A percentile compares a stretch with the other conserved stretches of the same genome.
Evolutionary conservation across 768 basidiomycete species (phyloP).

Genomic region (Hygrophorus russula): DNA sequence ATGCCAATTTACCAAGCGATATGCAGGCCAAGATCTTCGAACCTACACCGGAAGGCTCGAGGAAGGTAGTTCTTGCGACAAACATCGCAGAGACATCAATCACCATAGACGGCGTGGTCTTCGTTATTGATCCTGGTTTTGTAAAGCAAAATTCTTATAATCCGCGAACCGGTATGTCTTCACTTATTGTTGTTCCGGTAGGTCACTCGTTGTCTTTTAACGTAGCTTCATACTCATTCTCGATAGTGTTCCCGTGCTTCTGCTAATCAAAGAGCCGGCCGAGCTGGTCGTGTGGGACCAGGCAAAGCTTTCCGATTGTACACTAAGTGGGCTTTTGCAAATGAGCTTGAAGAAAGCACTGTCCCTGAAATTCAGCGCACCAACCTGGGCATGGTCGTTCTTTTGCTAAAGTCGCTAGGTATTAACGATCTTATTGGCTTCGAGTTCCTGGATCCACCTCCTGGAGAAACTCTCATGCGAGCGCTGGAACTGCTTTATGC

Average conservation of each 20-base stretch:
- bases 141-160: constrained; percentile 99
- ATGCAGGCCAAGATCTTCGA: constrained; percentile 99
- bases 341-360: constrained; percentile 94
- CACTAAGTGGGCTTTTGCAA: constrained; percentile 95
- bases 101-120: constrained; percentile 98
- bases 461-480: constrained; percentile 94
- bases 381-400: constrained; percentile 90
- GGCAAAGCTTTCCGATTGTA: constrained; percentile 98
- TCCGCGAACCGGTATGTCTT: constrained; percentile 97
- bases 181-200: constrained; percentile 89
- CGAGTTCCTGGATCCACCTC: constrained; percentile 97
- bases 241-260: constrained; percentile 89
- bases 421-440: constrained; percentile 98
- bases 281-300: constrained; percentile 95
- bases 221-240: not conserved
- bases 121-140: constrained; percentile 98
- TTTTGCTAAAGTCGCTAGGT: constrained; percentile 90
- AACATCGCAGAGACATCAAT: constrained; percentile 99
- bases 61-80: constrained; percentile 96
- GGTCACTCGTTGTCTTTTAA: constrained; percentile 18
- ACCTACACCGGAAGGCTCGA: constrained; percentile 90
- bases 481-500: constrained; percentile 92
- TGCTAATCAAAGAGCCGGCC: constrained; percentile 92
- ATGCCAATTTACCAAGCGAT: constrained; percentile 97
- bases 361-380: constrained; percentile 99